Base-by-base conservation (phyloP, 1,139 yeast genomes). In the Saccharomyces hybrid region DNA sequence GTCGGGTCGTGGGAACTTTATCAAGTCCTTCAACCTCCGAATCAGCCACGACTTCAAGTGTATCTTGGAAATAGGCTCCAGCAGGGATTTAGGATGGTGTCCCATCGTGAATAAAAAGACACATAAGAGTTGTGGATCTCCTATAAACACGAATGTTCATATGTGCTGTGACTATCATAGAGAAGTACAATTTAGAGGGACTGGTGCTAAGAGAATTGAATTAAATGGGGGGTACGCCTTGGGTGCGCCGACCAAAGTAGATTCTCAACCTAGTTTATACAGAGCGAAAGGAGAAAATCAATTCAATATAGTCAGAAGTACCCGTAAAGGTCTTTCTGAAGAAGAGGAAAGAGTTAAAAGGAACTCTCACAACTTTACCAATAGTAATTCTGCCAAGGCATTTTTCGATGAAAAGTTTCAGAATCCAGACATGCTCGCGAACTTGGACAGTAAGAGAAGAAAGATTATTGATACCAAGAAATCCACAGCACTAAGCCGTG, bases 21-120 rank as follows among this genome's bases (percentile, higher is more conserved):
- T 64, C 27, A 70, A 71, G 42, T 81, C 88, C 0, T 88, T 90
- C 65, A 84, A 80, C 38, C 70, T 91, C 50, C 73, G 77, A n/a
- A 67, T 89, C 2, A 78, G 75, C 50, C 80, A 79, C 54, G 76
- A 75, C 28, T 71, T 71, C 42, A 75, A 81, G 54, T 75, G 81
- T 42, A 72, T 91, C 2, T 56, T 90, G 16, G 95, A 88, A 62
- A 75, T 93, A 48, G 99, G 96, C 0, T 73, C 77, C 34, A 75
- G 89, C n/a, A 76, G 79, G 55, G 82, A 89, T 64, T 78, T 86
- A 54, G 95, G 88, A 0, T 74, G 74, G 55, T 93, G 99, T 68
- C 78, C 81, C 1, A 65, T 75, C 0, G 68, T 71, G 19, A 59
- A 65, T 27, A 75, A 69, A 44, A 71, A 72, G 27, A 80, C 76